phyloP scores from a whole-genome alignment of 768 basidiomycete species.

The Agaricus bisporus region DNA sequence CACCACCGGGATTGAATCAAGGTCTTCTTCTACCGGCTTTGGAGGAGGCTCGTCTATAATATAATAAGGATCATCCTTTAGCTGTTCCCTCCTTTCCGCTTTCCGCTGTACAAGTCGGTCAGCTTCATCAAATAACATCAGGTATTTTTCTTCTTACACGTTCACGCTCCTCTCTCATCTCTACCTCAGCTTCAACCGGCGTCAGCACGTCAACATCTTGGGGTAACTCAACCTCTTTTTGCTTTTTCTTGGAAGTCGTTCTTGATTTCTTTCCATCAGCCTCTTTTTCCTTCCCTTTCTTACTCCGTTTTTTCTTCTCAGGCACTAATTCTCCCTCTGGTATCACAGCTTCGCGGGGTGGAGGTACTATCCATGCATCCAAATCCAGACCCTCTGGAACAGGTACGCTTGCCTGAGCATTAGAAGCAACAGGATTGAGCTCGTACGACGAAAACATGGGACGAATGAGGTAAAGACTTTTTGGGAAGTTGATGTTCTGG shows the following conservation, averaged over 20 bases:
- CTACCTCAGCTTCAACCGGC: slow-evolving; percentile 32
- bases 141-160: slow-evolving; percentile 36
- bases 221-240: slow-evolving; percentile 17
- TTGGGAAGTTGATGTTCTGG: slow-evolving; percentile 64
- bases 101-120: slow-evolving; percentile 43
- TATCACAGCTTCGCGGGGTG: slow-evolving; percentile 32
- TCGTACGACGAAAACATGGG: slow-evolving; percentile 76
- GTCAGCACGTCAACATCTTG: slow-evolving; percentile 25
- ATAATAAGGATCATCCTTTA: slow-evolving; percentile 89
- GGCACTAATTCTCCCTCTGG: slow-evolving; percentile 34
- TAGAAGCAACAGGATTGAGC: slow-evolving; percentile 75
- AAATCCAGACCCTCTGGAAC: slow-evolving; percentile 84
- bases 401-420: slow-evolving; percentile 77
- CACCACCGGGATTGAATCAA: slow-evolving; percentile 93
- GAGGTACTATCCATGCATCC: slow-evolving; percentile 78
- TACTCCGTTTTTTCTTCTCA: slow-evolving; percentile 48
- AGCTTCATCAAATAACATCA: slow-evolving; percentile 12
- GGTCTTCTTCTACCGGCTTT: slow-evolving; percentile 41
- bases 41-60: slow-evolving; percentile 59
- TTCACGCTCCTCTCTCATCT: slow-evolving; percentile 60
- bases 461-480: slow-evolving; percentile 80
- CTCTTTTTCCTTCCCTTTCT: slow-evolving; percentile 34
- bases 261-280: slow-evolving; percentile 19
- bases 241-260: slow-evolving; percentile 24
- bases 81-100: slow-evolving; percentile 67